Conservation (phyloP, 2,329 filamentous ascomycete genomes). For the Phyllosticta capitalensis region DNA sequence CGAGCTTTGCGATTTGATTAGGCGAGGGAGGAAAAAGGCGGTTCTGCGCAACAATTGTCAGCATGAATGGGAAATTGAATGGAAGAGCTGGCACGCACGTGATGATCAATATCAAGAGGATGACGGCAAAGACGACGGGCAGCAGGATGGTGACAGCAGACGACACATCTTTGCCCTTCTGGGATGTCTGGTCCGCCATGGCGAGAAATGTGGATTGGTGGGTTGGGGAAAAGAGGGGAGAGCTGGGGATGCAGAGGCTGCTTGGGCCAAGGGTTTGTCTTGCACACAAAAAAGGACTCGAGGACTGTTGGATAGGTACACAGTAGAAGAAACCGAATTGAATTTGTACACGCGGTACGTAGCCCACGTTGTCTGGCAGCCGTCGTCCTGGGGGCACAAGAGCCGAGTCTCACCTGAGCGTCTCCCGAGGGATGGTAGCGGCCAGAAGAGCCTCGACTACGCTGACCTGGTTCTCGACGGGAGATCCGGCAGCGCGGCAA, state of each 20-base stretch:
- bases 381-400: slow-evolving; percentile 1
- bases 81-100: slow-evolving; percentile 17
- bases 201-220: not conserved
- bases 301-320: too few species aligned
- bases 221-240: not conserved
- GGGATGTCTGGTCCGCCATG: slow-evolving; percentile 5
- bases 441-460: slow-evolving; percentile 1
- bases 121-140: slow-evolving; percentile 23
- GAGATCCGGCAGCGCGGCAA: not conserved
- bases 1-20: slow-evolving; percentile 12
- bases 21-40: slow-evolving; percentile 5
- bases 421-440: slow-evolving; percentile 3
- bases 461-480: not conserved
- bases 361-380: not conserved
- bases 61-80: not conserved
- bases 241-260: not conserved
- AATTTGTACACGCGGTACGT: slow-evolving; percentile 4
- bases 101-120: slow-evolving; percentile 21
- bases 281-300: not conserved
- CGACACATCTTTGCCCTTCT: not conserved
- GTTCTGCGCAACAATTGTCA: slow-evolving; percentile 1
- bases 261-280: not conserved
- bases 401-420: slow-evolving; percentile 9
- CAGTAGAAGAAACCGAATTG: slow-evolving; percentile 1
- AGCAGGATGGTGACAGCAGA: slow-evolving; percentile 21